Conservation (phyloP, 1,284 basidiomycete genomes). For the Chalciporus sp. region DNA sequence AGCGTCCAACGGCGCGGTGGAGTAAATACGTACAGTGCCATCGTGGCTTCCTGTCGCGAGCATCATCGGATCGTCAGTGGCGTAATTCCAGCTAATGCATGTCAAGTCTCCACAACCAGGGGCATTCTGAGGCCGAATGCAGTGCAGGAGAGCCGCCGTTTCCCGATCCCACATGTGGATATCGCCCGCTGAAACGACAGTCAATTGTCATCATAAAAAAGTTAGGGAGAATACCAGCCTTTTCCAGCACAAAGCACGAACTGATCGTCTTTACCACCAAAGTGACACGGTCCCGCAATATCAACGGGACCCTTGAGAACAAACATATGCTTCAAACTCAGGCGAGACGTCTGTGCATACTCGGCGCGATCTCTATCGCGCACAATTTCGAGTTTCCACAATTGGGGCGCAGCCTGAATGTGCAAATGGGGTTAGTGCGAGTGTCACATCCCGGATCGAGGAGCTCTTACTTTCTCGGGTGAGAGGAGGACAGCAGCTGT, state of each 20-base stretch:
- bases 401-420: constrained; percentile 70
- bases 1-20: constrained; percentile 34
- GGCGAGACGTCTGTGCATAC: constrained; percentile 43
- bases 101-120: constrained; percentile 63
- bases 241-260: constrained; percentile 77
- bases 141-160: constrained; percentile 66
- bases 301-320: constrained; percentile 69
- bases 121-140: constrained; percentile 54
- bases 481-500: constrained; percentile 66
- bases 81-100: constrained; percentile 76
- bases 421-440: constrained; percentile 8
- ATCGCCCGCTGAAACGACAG: constrained; percentile 59
- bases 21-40: constrained; percentile 73
- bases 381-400: constrained; percentile 74
- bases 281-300: constrained; percentile 78
- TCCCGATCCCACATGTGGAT: constrained; percentile 85
- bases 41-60: constrained; percentile 79
- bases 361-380: constrained; percentile 48
- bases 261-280: constrained; percentile 76
- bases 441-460: background rate
- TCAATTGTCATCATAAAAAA: background rate
- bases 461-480: constrained; percentile 50
- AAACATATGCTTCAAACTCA: constrained; percentile 67
- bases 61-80: constrained; percentile 69
- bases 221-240: constrained; percentile 42